Conservation (phyloP, 2,329 filamentous ascomycete species). For the Aureobasidium uvarum region DNA sequence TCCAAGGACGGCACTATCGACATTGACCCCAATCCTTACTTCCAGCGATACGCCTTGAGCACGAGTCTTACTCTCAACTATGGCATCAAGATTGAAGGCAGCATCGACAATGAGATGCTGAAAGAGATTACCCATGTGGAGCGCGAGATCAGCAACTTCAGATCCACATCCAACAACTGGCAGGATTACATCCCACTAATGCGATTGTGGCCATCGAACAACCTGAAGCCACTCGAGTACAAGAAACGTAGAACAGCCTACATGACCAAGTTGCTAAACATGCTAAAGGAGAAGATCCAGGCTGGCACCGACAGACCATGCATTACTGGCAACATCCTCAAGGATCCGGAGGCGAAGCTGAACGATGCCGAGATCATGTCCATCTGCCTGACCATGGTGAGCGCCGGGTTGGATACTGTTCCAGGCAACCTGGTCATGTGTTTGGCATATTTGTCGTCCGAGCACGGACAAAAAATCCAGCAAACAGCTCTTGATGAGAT, state of each 20-base stretch:
- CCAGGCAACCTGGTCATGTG: conserved; percentile 78
- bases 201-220: conserved; percentile 62
- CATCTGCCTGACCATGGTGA: conserved; percentile 79
- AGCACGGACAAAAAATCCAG: conserved; percentile 68
- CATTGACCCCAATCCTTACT: conserved; percentile 69
- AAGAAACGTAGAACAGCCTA: conserved; percentile 67
- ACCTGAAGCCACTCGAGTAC: conserved; percentile 62
- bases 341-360: conserved; percentile 67
- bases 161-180: conserved; percentile 75
- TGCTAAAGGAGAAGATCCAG: conserved; percentile 60
- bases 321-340: conserved; percentile 68
- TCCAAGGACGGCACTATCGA: conserved; percentile 61
- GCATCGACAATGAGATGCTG: conserved; percentile 65
- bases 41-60: conserved; percentile 73
- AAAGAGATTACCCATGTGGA: conserved; percentile 74
- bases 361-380: conserved; percentile 72
- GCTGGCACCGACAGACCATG: conserved; percentile 66
- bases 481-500: conserved; percentile 68
- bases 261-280: conserved; percentile 58
- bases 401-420: conserved; percentile 77
- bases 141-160: conserved; percentile 70
- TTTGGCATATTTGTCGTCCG: conserved; percentile 69
- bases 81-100: conserved; percentile 70
- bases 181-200: conserved; percentile 80
- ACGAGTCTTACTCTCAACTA: conserved; percentile 77